Evolutionary conservation across 257 asterid genomes (phyloP).

Genomic region (Linaria vulgaris): DNA sequence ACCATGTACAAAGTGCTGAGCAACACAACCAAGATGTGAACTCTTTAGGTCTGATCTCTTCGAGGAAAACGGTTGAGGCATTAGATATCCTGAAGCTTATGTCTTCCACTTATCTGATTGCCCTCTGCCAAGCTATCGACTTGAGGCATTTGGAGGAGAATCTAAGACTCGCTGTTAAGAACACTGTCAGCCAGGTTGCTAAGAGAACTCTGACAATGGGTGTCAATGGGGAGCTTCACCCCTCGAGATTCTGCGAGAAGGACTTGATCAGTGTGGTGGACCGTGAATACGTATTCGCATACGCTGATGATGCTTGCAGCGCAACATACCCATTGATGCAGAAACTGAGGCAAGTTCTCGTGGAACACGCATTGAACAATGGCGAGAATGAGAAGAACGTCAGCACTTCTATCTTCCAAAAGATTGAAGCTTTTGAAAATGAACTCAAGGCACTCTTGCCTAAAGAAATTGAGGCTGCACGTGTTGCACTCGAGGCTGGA

Average conservation of each 20-base stretch:
- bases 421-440: conserved; percentile 47
- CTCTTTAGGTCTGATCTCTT: conserved; percentile 53
- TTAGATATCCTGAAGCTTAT: conserved; percentile 47
- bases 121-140: conserved; percentile 53
- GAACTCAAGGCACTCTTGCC: conserved; percentile 43
- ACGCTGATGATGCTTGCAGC: conserved; percentile 46
- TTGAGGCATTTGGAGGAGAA: conserved; percentile 57
- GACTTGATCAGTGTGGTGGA: conserved; percentile 50
- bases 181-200: conserved; percentile 44
- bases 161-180: conserved; percentile 40
- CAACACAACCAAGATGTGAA: conserved; percentile 61
- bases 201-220: conserved; percentile 46
- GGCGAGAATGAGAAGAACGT: conserved; percentile 35
- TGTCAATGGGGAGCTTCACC: conserved; percentile 51
- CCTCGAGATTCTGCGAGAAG: conserved; percentile 50
- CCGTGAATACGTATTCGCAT: conserved; percentile 45
- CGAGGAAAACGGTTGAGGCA: conserved; percentile 47
- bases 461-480: conserved; percentile 54
- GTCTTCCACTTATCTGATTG: conserved; percentile 46
- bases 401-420: conserved; percentile 43
- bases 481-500: conserved; percentile 58
- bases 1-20: conserved; percentile 60
- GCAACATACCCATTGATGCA: conserved; percentile 53
- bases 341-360: conserved; percentile 48
- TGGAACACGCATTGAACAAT: conserved; percentile 48